A percentile compares a stretch with the other conserved stretches of the same genome.
Conservation (phyloP, 768 basidiomycete genomes). For the Naganishia onofrii region DNA sequence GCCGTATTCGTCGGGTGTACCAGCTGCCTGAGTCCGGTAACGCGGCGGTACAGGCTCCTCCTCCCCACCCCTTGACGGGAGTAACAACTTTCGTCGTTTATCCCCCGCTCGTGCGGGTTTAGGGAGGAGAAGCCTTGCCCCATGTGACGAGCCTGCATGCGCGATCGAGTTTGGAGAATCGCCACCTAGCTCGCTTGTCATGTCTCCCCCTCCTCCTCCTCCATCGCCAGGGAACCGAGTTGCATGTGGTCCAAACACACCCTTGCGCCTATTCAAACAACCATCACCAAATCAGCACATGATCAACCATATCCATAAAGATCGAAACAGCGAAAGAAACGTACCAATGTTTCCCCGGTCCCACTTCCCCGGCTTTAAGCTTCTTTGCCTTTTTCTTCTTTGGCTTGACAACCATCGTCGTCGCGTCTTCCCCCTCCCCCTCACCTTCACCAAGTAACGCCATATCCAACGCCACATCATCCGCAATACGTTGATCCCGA, state of each 20-base stretch:
- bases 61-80: neutral
- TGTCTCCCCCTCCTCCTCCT: neutral
- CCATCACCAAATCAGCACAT: neutral
- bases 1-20: constrained; percentile 1
- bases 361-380: constrained; percentile 1
- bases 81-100: neutral
- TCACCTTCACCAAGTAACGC: neutral
- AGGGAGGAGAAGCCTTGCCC: constrained; percentile 2
- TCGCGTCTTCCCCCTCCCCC: neutral
- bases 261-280: neutral
- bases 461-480: constrained; percentile 3
- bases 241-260: constrained; percentile 4
- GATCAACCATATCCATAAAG: no score
- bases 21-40: neutral
- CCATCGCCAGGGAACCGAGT: constrained; percentile 8
- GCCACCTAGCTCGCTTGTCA: constrained; percentile 2
- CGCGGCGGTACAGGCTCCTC: neutral
- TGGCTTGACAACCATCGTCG: neutral
- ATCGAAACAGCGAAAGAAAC: neutral
- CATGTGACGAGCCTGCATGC: neutral
- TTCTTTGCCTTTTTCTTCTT: constrained; percentile 27
- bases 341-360: constrained; percentile 22
- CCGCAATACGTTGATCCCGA: no score
- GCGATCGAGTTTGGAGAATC: neutral
- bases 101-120: neutral